Conservation (phyloP, 2,329 filamentous ascomycete species). For the Clonostachys byssicola region DNA sequence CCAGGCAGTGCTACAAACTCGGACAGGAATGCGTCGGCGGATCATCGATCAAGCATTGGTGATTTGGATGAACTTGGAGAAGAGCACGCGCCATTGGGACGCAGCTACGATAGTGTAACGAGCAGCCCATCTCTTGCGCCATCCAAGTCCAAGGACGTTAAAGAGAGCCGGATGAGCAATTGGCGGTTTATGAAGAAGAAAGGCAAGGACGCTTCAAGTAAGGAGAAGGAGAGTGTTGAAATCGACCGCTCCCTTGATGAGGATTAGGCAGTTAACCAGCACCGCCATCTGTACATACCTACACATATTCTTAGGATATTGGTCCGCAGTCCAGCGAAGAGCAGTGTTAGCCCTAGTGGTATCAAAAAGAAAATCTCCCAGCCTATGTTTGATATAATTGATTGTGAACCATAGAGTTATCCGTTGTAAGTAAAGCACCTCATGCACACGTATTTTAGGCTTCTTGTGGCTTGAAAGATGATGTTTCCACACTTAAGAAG, state of each 20-base stretch:
- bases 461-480: too few relatives aligned
- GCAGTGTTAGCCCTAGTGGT: too few relatives aligned
- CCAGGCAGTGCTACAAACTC: conserved; percentile 52
- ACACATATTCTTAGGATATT: too few relatives aligned
- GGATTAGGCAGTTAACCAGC: conserved; percentile 8
- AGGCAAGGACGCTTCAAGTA: conserved; percentile 34
- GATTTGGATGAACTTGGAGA: conserved; percentile 50
- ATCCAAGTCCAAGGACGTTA: conserved; percentile 37
- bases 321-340: too few relatives aligned
- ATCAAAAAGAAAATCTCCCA: too few relatives aligned
- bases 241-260: conserved; percentile 33
- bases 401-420: too few relatives aligned
- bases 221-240: conserved; percentile 49
- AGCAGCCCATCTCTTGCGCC: conserved; percentile 54
- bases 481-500: too few relatives aligned
- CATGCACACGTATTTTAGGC: too few relatives aligned
- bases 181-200: conserved; percentile 59
- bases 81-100: conserved; percentile 34
- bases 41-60: conserved; percentile 53
- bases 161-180: conserved; percentile 43
- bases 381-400: too few relatives aligned
- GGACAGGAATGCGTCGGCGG: conserved; percentile 50
- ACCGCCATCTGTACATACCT: too few relatives aligned
- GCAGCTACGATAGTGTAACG: conserved; percentile 51
- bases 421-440: too few relatives aligned